These are phyloP conservation scores for Martensiomyces pterosporus DNA, from an alignment of 192 early-diverging fungal species.

Conservation along the genomic window DNA sequence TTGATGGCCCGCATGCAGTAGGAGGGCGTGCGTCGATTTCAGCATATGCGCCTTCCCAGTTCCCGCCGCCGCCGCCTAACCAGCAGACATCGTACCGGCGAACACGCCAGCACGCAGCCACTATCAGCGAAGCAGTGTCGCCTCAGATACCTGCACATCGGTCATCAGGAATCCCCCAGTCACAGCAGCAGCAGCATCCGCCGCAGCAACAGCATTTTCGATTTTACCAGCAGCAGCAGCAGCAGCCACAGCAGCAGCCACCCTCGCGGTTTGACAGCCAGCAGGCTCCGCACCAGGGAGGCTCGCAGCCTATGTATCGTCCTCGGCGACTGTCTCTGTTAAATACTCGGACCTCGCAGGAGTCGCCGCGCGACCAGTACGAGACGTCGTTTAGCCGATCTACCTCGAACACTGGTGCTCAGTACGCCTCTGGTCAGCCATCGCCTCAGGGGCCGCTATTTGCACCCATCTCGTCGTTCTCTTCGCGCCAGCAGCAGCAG, in stretches of 20 bases:
- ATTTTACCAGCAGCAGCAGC: slow-evolving; percentile 3
- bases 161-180: not conserved
- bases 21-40: too few species aligned
- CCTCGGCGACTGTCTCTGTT: slow-evolving; percentile 41
- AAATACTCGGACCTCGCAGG: slow-evolving; percentile 12
- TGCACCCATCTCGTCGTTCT: slow-evolving; percentile 1
- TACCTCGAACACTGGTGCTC: slow-evolving; percentile 19
- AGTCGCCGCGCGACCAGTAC: slow-evolving; percentile 40
- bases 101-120: slow-evolving; percentile 43
- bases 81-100: slow-evolving; percentile 14
- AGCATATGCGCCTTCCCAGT: slow-evolving; percentile 1
- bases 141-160: slow-evolving; percentile 15
- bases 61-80: too few species aligned
- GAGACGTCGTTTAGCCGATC: slow-evolving; percentile 48
- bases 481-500: slow-evolving; percentile 7
- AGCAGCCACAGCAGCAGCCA: not conserved
- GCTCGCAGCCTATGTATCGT: slow-evolving; percentile 10
- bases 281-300: not conserved
- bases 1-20: not conserved
- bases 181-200: slow-evolving; percentile 3
- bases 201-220: slow-evolving; percentile 3
- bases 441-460: slow-evolving; percentile 30
- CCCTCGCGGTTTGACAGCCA: slow-evolving; percentile 17
- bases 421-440: slow-evolving; percentile 15
- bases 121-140: slow-evolving; percentile 43